These are phyloP conservation scores for Mercurialis annua DNA, from an alignment of 345 rosid species.

Conservation along the genomic window DNA sequence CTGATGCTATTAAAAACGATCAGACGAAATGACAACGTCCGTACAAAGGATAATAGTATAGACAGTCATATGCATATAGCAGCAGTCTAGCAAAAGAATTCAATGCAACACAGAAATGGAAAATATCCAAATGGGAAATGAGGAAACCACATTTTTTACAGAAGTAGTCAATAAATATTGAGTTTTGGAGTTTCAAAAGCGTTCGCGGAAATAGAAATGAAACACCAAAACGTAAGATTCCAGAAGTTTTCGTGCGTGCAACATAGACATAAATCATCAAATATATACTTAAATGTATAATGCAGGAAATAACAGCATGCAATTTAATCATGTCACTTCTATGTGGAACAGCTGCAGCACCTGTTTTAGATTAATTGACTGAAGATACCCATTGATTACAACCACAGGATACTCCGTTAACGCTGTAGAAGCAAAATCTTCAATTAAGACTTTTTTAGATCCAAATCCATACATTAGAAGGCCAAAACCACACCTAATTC, in stretches of 20 bases:
- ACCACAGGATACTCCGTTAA: conserved; percentile 65
- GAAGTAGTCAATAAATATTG: no score
- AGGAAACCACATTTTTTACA: no score
- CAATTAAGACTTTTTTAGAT: conserved; percentile 69
- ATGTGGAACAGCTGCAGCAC: conserved; percentile 26
- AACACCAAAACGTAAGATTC: no score
- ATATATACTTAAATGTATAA: background rate
- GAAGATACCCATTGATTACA: conserved; percentile 88
- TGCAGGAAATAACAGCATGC: background rate
- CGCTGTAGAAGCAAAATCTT: conserved; percentile 84
- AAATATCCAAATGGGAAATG: no score
- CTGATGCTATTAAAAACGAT: background rate
- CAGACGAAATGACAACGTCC: background rate
- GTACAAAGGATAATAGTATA: background rate
- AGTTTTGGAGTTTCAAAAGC: no score
- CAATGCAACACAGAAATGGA: no score
- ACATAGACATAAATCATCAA: background rate
- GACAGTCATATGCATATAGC: no score
- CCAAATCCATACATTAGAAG: conserved; percentile 93
- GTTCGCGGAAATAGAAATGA: no score
- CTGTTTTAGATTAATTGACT: conserved; percentile 78
- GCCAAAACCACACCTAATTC: conserved; percentile 77
- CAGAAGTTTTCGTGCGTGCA: background rate
- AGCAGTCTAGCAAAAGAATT: no score
- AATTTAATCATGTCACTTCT: background rate